Base-by-base conservation (phyloP, 2,329 filamentous ascomycete genomes). In the Cladophialophora bantiana region DNA sequence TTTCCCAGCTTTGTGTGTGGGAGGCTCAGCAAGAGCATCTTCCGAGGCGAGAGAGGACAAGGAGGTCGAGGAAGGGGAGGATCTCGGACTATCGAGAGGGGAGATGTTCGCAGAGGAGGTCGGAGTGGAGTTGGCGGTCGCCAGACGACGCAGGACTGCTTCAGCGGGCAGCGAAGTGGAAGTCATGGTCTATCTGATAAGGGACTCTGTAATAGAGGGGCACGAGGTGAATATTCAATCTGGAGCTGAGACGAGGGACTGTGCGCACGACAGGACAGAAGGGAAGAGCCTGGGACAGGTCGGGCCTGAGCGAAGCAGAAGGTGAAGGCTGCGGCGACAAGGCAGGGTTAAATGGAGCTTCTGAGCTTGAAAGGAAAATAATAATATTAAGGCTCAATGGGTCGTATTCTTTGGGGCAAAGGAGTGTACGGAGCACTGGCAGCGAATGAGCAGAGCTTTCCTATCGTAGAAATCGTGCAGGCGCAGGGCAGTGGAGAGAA, bases 21-120 rank as follows among this genome's bases (percentile, higher is more conserved):
- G 61, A 36, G 56, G 58, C 36, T 55, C 26, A 36, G 53, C 9
- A 18, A 77, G 76, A 72, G 85, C 83, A 64, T 85, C 86, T 64
- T 88, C 85, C 10, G 91, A 94, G 64, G 88, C 89, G 78, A 98
- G 85, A 32, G 95, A 98, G 10, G 94, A 97, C 69, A 98, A 86
- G 3, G 95, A 98, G 3, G 94, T 97, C 45, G 91, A 92, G 7
- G 95, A 98, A 55, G 86, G 84, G 32, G 94, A 90, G 50, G 83
- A 83, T 59, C 81, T 82, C 56, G 87, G 87, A 67, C 86, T 88
- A 72, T 88, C 86, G 69, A 82, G 77, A 40, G 87, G 87, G 31
- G 87, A 88, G 67, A 80, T 81, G 45, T 82, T 80, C 66, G 80
- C 79, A 4, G 86, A 88, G 75, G 81, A 85, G 70, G 81, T 79